Evolutionary conservation across 164 flowering plant genomes (phyloP).

Genomic region (Vitis labrusca): DNA sequence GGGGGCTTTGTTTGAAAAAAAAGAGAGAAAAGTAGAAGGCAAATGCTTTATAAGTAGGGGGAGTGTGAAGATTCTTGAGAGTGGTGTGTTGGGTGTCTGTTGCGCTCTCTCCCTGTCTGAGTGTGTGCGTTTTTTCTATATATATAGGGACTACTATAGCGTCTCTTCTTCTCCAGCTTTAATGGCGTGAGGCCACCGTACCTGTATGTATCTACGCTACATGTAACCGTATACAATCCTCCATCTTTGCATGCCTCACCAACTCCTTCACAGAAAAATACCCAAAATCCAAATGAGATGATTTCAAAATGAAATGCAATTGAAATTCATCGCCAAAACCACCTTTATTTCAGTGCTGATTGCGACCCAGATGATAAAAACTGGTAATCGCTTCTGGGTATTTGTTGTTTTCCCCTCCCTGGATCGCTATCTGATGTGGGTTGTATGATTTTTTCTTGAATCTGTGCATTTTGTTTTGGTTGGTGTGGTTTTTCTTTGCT

Average conservation of each 20-base stretch:
- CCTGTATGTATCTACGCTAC: constrained; percentile 8
- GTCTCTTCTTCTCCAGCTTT: constrained; percentile 19
- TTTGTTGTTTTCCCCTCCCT: constrained; percentile 14
- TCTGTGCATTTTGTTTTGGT: constrained; percentile 3
- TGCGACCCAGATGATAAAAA: constrained; percentile 6
- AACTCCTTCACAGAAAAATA: constrained; percentile 13
- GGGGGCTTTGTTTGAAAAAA: no score
- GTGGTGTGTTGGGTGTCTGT: no score
- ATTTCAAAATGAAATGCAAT: constrained; percentile 18
- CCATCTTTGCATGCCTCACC: constrained; percentile 39
- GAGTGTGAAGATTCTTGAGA: no score
- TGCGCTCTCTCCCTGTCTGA: no score
- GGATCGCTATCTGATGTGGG: constrained; percentile 22
- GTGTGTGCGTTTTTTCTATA: no score
- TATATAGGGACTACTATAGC: not conserved
- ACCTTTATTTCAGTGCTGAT: not conserved
- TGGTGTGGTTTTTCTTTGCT: not conserved
- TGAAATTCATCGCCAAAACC: constrained; percentile 13
- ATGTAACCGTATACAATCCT: constrained; percentile 21
- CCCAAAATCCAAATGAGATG: constrained; percentile 21
- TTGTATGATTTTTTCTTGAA: constrained; percentile 10
- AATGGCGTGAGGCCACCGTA: constrained; percentile 20
- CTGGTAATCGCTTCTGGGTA: constrained; percentile 25
- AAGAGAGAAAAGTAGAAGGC: no score
- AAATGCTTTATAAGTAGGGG: no score